Percentiles rank a stretch among this genome's conserved stretches.
Conservation (phyloP, 768 basidiomycete genomes). For the Leucosporidium creatinivorum region DNA sequence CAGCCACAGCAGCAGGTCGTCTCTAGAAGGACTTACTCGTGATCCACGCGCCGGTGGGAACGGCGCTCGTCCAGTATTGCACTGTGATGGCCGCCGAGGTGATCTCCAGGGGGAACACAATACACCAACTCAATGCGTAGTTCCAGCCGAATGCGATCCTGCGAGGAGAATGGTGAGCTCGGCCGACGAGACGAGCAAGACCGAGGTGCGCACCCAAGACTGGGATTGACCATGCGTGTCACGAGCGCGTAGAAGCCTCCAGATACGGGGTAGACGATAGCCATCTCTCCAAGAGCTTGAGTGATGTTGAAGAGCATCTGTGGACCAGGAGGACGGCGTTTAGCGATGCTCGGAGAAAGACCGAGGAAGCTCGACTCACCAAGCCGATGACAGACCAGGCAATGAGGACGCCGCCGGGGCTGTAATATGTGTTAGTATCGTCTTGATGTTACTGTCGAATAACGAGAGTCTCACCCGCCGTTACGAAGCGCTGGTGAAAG, state of each 20-base stretch:
- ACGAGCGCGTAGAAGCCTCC: constrained; percentile 38
- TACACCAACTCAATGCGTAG: constrained; percentile 48
- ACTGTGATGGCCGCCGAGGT: constrained; percentile 77
- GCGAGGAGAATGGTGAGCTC: no score
- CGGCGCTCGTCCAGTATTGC: constrained; percentile 46
- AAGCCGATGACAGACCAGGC: constrained; percentile 33
- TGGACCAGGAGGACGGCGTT: not conserved
- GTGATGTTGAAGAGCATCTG: constrained; percentile 16
- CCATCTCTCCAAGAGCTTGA: constrained; percentile 36
- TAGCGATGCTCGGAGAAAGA: no score
- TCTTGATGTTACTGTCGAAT: no score
- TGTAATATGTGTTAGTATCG: not conserved
- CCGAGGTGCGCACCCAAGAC: constrained; percentile 6
- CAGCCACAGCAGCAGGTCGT: no score
- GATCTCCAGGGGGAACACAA: constrained; percentile 76
- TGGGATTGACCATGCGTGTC: constrained; percentile 32
- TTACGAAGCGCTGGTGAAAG: no score
- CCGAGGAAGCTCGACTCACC: not conserved
- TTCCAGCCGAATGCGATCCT: constrained; percentile 36
- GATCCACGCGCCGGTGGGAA: constrained; percentile 50
- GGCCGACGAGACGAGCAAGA: no score
- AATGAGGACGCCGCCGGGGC: constrained; percentile 30
- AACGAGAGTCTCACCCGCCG: no score
- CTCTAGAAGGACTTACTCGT: not conserved
- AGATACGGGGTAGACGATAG: constrained; percentile 28